A percentile compares a stretch with the other conserved stretches of the same genome.
Evolutionary conservation across 768 basidiomycete genomes (phyloP).

Genomic region (Asterophora lycoperdoides): DNA sequence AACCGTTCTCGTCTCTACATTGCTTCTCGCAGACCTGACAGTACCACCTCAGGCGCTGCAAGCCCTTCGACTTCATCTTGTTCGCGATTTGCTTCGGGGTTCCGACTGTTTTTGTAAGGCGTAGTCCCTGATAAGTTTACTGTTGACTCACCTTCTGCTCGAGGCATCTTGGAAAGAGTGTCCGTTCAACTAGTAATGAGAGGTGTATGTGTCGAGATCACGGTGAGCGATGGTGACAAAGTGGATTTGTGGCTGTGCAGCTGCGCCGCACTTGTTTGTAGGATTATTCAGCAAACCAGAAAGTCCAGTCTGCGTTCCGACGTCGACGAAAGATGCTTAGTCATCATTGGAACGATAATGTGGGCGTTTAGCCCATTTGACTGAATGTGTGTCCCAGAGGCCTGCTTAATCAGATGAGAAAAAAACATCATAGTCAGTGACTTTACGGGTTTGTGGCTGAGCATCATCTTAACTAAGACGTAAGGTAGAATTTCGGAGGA

Average conservation of each 20-base stretch:
- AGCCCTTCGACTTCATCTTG: constrained; percentile 96
- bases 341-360: no score
- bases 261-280: not conserved
- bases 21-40: constrained; percentile 99
- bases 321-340: no score
- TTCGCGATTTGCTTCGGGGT: constrained; percentile 90
- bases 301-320: not conserved
- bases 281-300: not conserved
- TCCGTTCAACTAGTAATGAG: not conserved
- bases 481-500: no score
- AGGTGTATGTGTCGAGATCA: not conserved
- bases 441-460: constrained; percentile 16
- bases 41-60: constrained; percentile 95
- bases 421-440: constrained; percentile 2
- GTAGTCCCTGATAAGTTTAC: not conserved
- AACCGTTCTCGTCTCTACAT: constrained; percentile 98
- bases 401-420: constrained; percentile 10
- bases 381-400: not conserved
- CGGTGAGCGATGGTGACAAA: not conserved
- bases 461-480: no score
- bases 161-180: constrained; percentile 54
- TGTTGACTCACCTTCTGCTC: constrained; percentile 63
- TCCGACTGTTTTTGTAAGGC: constrained; percentile 47
- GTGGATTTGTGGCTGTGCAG: not conserved
- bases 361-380: no score